phyloP scores from a whole-genome alignment of 2,329 filamentous ascomycete genomes.

The Botryosphaeria dothidea region DNA sequence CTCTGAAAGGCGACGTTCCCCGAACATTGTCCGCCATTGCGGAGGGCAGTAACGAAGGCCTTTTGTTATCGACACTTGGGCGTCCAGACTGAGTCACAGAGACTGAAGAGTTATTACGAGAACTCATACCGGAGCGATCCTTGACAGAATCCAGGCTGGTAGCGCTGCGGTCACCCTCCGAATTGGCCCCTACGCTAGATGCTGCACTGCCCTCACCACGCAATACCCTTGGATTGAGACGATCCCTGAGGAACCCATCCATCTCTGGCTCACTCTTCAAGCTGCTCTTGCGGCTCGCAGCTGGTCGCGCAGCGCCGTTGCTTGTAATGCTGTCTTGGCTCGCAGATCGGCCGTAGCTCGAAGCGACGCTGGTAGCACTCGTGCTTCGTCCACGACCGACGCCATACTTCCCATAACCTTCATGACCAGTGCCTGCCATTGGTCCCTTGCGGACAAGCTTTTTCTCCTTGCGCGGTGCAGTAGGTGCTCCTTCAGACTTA shows the following conservation, averaged over 20 bases:
- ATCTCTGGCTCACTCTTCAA: slow-evolving; percentile 44
- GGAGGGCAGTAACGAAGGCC: slow-evolving; percentile 36
- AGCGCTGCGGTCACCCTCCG: slow-evolving; percentile 37
- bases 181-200: slow-evolving; percentile 19
- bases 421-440: slow-evolving; percentile 88
- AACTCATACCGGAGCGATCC: neutral
- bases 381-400: slow-evolving; percentile 64
- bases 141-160: slow-evolving; percentile 35
- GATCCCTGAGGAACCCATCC: slow-evolving; percentile 48
- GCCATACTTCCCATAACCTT: slow-evolving; percentile 74
- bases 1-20: slow-evolving; percentile 30
- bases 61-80: slow-evolving; percentile 25
- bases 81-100: slow-evolving; percentile 22
- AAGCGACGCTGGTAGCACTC: slow-evolving; percentile 53
- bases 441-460: slow-evolving; percentile 68
- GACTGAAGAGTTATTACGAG: slow-evolving; percentile 12
- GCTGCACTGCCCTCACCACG: slow-evolving; percentile 45
- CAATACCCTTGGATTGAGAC: slow-evolving; percentile 46
- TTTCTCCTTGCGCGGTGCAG: slow-evolving; percentile 57
- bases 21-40: slow-evolving; percentile 39
- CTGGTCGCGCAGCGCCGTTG: slow-evolving; percentile 35
- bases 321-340: slow-evolving; percentile 43
- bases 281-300: slow-evolving; percentile 45
- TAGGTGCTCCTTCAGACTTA: slow-evolving; percentile 59
- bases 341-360: slow-evolving; percentile 49